phyloP scores from a whole-genome alignment of 2,329 filamentous ascomycete species.

The Aspergillus nomiae region DNA sequence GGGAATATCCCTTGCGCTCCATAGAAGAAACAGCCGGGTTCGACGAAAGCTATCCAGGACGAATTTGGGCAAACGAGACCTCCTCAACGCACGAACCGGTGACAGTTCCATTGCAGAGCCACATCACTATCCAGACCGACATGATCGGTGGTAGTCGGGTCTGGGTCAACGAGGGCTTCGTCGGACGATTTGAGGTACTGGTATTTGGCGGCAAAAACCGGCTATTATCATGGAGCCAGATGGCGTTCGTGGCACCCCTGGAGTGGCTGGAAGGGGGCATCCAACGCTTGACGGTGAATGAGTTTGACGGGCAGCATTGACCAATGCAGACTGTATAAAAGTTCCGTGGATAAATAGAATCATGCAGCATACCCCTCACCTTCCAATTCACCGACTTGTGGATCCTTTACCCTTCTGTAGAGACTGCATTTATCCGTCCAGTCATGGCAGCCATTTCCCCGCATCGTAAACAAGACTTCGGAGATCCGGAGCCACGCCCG shows the following conservation, averaged over 20 bases:
- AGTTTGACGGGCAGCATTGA: conserved; percentile 5
- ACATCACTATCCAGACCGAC: conserved; percentile 49
- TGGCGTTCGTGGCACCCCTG: conserved; percentile 58
- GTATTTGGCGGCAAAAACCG: conserved; percentile 57
- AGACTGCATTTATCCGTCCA: conserved; percentile 6
- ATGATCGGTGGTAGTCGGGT: conserved; percentile 51
- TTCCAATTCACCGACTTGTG: neutral
- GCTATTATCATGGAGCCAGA: conserved; percentile 58
- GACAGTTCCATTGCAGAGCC: conserved; percentile 33
- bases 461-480: neutral
- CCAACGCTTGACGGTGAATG: conserved; percentile 8
- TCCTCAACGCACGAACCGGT: conserved; percentile 50
- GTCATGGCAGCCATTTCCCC: neutral
- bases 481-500: neutral
- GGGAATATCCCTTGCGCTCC: conserved; percentile 52
- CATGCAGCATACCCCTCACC: neutral
- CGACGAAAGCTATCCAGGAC: conserved; percentile 51
- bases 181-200: conserved; percentile 57
- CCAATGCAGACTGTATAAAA: neutral
- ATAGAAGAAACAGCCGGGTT: conserved; percentile 48
- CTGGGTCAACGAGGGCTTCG: conserved; percentile 51
- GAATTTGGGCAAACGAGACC: conserved; percentile 56
- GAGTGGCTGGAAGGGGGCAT: conserved; percentile 26
- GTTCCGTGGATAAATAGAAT: neutral
- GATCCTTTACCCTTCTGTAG: neutral